phyloP scores from a whole-genome alignment of 2,329 filamentous ascomycete species.

The Chalaropsis ovoidea region DNA sequence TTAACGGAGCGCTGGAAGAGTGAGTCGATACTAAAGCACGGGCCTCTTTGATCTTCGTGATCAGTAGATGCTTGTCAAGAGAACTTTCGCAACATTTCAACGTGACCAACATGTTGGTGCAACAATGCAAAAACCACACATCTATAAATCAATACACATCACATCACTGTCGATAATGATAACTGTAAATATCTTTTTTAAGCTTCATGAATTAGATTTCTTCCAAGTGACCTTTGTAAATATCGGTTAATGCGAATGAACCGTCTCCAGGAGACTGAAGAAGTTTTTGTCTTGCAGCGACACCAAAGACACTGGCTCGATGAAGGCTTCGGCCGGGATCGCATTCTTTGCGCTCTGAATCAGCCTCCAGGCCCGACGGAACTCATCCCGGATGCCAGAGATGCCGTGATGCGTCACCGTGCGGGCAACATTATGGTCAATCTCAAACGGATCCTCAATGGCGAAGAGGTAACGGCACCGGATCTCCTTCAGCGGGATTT shows the following conservation, averaged over 20 bases:
- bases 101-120: not conserved
- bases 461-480: constrained; percentile 75
- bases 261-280: constrained; percentile 16
- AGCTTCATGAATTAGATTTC: too few relatives aligned
- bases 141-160: too few relatives aligned
- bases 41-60: constrained; percentile 27
- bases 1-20: constrained; percentile 66
- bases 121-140: not conserved
- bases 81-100: constrained; percentile 34
- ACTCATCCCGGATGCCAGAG: constrained; percentile 72
- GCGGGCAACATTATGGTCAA: constrained; percentile 76
- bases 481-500: constrained; percentile 52
- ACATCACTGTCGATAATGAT: too few relatives aligned
- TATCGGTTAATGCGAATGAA: constrained; percentile 12
- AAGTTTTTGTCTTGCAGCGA: constrained; percentile 31
- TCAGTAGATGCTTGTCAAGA: constrained; percentile 36
- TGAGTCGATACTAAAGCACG: constrained; percentile 28
- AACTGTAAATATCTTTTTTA: too few relatives aligned
- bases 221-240: too few relatives aligned
- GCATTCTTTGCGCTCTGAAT: constrained; percentile 41
- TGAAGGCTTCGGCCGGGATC: constrained; percentile 39
- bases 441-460: constrained; percentile 86
- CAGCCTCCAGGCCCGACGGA: constrained; percentile 67
- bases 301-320: constrained; percentile 41
- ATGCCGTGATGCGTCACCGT: constrained; percentile 79